Percentiles rank a stretch among this genome's conserved stretches.
Conservation (phyloP, 2,329 filamentous ascomycete genomes). For the Neoascochyta sp. region DNA sequence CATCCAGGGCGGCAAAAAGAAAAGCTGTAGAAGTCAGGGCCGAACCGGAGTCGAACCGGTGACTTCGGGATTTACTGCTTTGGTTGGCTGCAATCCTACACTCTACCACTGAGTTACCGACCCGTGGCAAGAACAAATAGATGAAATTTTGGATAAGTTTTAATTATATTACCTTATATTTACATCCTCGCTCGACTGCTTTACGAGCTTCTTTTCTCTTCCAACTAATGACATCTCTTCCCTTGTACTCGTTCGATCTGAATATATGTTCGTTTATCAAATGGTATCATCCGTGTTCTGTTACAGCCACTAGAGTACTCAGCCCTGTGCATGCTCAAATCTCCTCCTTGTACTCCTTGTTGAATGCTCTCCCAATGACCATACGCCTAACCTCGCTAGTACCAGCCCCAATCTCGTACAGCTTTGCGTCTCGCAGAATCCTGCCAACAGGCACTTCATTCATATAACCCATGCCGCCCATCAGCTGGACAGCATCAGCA, state of each 20-base stretch:
- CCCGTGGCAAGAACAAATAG: too few species aligned
- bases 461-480: conserved; percentile 93
- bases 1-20: too few species aligned
- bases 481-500: conserved; percentile 83
- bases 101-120: conserved; percentile 13
- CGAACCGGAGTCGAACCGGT: conserved; percentile 17
- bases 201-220: too few species aligned
- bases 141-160: too few species aligned
- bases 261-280: too few species aligned
- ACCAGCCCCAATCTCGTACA: conserved; percentile 96
- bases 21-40: conserved; percentile 5
- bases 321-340: conserved; percentile 12
- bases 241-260: too few species aligned
- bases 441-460: conserved; percentile 92
- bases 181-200: too few species aligned
- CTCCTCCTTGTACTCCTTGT: conserved; percentile 65
- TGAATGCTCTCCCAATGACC: conserved; percentile 90
- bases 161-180: too few species aligned
- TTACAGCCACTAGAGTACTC: too few species aligned
- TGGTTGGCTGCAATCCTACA: conserved; percentile 14
- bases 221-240: too few species aligned
- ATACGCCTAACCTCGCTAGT: conserved; percentile 92
- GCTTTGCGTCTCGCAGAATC: conserved; percentile 70
- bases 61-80: conserved; percentile 15
- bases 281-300: too few species aligned